Percentiles rank a stretch among this genome's conserved stretches.
Conservation (phyloP, 2,329 filamentous ascomycete genomes). For the Chrysosporium queenslandicum region DNA sequence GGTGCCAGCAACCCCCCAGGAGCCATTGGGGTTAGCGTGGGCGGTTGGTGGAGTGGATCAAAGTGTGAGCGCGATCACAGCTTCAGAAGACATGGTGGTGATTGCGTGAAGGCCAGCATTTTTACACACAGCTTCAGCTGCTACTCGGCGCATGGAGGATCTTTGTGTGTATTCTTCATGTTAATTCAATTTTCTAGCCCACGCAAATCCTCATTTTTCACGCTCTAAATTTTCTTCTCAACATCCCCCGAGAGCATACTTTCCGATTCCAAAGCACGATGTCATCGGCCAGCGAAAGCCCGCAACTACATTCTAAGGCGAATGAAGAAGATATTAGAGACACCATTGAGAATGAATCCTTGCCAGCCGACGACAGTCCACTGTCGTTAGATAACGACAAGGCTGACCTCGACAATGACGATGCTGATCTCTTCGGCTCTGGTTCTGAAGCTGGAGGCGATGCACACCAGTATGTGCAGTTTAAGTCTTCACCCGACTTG, state of each 20-base stretch:
- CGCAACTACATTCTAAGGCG: background rate
- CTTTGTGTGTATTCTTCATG: background rate
- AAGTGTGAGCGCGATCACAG: background rate
- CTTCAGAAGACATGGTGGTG: background rate
- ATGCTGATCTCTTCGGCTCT: conserved; percentile 40
- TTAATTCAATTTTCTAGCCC: background rate
- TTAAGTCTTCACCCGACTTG: background rate
- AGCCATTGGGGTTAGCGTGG: background rate
- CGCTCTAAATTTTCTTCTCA: background rate
- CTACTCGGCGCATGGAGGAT: background rate
- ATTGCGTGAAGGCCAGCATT: background rate
- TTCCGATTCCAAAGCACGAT: background rate
- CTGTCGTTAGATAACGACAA: conserved; percentile 13
- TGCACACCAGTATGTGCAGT: conserved; percentile 2
- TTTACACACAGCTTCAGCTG: background rate
- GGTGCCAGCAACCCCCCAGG: background rate
- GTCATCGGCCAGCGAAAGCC: conserved; percentile 13
- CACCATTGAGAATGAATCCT: conserved; percentile 12
- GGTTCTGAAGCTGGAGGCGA: conserved; percentile 34
- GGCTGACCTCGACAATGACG: conserved; percentile 23
- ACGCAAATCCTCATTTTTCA: background rate
- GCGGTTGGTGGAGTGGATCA: background rate
- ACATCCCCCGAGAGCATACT: background rate
- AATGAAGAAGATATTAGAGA: conserved; percentile 10
- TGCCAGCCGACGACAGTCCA: conserved; percentile 21